phyloP scores from a whole-genome alignment of 768 basidiomycete species.

The Termitomyces sp. region DNA sequence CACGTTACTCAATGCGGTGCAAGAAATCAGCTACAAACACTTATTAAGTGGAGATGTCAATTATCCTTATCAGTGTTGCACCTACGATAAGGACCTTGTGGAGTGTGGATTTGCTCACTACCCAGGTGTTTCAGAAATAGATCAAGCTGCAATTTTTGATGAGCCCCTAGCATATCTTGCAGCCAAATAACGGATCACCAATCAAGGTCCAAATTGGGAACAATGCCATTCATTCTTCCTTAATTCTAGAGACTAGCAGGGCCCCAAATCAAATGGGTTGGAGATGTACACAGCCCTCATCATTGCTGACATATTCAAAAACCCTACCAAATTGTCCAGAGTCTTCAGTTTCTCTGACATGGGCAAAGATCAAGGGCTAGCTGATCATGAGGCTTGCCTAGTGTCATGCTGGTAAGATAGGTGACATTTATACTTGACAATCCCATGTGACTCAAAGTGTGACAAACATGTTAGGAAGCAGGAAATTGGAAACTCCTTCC shows the following conservation, averaged over 20 bases:
- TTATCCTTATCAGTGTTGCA: not conserved
- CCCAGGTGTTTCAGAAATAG: not conserved
- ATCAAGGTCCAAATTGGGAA: not conserved
- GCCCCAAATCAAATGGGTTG: not conserved
- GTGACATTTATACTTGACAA: too few relatives aligned
- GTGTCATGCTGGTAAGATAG: constrained; percentile 3
- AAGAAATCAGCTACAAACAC: not conserved
- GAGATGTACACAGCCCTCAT: not conserved
- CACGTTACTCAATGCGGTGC: not conserved
- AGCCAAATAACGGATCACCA: not conserved
- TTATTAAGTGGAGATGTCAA: not conserved
- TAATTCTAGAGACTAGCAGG: not conserved
- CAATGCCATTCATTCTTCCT: not conserved
- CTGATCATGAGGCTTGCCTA: not conserved
- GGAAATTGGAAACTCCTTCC: too few relatives aligned
- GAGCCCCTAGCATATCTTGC: not conserved
- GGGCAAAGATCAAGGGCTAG: not conserved
- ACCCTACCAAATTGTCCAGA: not conserved
- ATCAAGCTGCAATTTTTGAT: not conserved
- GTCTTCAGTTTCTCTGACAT: not conserved
- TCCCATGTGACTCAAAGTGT: too few relatives aligned
- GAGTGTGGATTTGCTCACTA: constrained; percentile 1
- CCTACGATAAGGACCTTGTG: not conserved
- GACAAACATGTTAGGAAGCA: too few relatives aligned
- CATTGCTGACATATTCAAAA: not conserved